A percentile compares a stretch with the other conserved stretches of the same genome.
These are phyloP conservation scores for Linnemannia schmuckeri DNA, from an alignment of 192 early-diverging fungal genomes.

Conservation along the genomic window DNA sequence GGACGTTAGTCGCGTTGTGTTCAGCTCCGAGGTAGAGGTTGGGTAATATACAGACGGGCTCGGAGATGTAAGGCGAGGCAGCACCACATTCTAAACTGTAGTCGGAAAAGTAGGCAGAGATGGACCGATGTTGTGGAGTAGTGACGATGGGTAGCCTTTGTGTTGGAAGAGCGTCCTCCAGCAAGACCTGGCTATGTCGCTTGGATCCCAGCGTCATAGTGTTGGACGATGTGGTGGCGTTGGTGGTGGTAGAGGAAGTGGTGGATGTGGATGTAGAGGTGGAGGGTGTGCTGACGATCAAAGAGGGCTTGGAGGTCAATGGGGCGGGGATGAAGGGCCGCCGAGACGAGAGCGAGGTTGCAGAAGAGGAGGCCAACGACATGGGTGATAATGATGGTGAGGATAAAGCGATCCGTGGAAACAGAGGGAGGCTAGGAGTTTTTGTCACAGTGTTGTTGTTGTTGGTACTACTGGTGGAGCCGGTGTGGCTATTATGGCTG, in stretches of 20 bases:
- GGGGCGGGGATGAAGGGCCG: conserved; percentile 42
- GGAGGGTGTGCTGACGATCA: conserved; percentile 15
- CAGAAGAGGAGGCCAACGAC: conserved; percentile 24
- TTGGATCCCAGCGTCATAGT: conserved; percentile 12
- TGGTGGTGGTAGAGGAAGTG: neutral
- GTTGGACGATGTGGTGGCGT: neutral
- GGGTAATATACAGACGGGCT: conserved; percentile 75
- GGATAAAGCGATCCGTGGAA: neutral
- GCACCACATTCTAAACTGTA: conserved; percentile 50
- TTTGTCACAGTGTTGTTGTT: conserved; percentile 7
- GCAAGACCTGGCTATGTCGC: conserved; percentile 40
- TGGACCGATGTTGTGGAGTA: conserved; percentile 38
- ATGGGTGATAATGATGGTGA: conserved; percentile 13
- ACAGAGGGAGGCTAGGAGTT: neutral
- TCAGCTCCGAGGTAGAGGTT: conserved; percentile 77
- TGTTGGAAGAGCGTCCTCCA: conserved; percentile 47
- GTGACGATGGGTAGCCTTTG: conserved; percentile 21
- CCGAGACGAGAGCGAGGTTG: conserved; percentile 37
- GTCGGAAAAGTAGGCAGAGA: conserved; percentile 56
- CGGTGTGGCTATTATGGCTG: neutral
- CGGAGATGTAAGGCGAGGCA: conserved; percentile 64
- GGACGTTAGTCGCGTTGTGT: conserved; percentile 70
- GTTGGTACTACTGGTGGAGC: conserved; percentile 4
- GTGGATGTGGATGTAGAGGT: neutral
- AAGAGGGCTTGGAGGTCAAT: conserved; percentile 16